A percentile compares a stretch with the other conserved stretches of the same genome.
Evolutionary conservation across 768 basidiomycete genomes (phyloP).

Genomic region (Auricularia cornea): DNA sequence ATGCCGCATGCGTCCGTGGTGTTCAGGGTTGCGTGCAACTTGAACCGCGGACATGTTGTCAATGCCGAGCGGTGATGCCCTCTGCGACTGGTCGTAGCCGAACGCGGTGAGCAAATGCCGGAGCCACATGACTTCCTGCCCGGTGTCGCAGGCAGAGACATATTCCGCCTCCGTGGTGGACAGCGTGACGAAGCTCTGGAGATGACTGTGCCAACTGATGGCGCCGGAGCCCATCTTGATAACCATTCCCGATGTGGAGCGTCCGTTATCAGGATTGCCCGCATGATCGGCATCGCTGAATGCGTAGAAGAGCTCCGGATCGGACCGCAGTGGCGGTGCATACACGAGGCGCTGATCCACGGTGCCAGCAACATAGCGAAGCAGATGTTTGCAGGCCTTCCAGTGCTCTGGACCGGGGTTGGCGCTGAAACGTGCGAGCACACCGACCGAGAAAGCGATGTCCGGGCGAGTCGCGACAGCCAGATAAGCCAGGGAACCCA

Average conservation of each 20-base stretch:
- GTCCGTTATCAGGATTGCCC: slow-evolving; percentile 3
- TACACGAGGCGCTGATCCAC: not conserved
- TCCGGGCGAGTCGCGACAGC: slow-evolving; percentile 29
- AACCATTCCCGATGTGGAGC: slow-evolving; percentile 4
- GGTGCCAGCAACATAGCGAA: not conserved
- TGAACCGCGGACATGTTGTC: slow-evolving; percentile 30
- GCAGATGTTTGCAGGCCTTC: not conserved
- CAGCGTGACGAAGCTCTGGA: not conserved
- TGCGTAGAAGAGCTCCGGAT: slow-evolving; percentile 6
- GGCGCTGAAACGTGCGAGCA: not conserved
- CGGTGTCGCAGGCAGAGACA: slow-evolving; percentile 9
- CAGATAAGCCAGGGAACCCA: slow-evolving; percentile 16
- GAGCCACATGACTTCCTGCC: slow-evolving; percentile 17
- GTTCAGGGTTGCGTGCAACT: slow-evolving; percentile 20
- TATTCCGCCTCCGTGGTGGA: slow-evolving; percentile 5
- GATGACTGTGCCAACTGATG: not conserved
- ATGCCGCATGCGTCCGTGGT: slow-evolving; percentile 25
- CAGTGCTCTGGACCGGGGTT: not conserved
- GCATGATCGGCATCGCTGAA: not conserved
- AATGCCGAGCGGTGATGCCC: slow-evolving; percentile 21
- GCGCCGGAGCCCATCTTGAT: not conserved
- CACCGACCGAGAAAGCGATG: slow-evolving; percentile 28
- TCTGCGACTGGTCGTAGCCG: not conserved
- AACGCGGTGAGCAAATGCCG: slow-evolving; percentile 11
- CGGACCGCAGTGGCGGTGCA: not conserved